Percentiles rank a stretch among this genome's conserved stretches.
Conservation (phyloP, 495 filamentous ascomycete genomes). For the Aspergillus ostianus region DNA sequence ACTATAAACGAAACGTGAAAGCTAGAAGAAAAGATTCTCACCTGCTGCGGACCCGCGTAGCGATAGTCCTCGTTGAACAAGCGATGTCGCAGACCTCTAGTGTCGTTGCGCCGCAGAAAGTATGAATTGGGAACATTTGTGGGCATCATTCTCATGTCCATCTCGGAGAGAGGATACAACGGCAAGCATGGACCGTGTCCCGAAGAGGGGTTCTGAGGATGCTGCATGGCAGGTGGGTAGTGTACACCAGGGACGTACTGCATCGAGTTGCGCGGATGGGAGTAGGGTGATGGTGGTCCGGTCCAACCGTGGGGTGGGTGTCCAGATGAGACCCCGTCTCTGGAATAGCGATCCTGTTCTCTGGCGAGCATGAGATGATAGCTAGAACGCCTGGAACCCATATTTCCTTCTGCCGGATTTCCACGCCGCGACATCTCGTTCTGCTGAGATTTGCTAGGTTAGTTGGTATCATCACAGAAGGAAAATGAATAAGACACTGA, state of each 20-base stretch:
- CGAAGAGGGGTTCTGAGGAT: not conserved
- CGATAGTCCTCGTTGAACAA: conserved; percentile 20
- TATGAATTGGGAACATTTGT: not conserved
- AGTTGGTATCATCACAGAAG: not conserved
- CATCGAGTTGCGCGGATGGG: no score
- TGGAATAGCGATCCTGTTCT: not conserved
- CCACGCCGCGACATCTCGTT: not conserved
- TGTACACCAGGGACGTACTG: not conserved
- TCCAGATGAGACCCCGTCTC: not conserved
- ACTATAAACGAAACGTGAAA: not conserved
- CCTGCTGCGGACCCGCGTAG: conserved; percentile 18
- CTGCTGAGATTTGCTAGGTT: not conserved
- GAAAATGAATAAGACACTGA: not conserved
- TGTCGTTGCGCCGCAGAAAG: not conserved
- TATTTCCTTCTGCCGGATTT: not conserved
- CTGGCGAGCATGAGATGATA: not conserved
- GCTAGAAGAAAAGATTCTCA: conserved; percentile 1
- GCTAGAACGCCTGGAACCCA: not conserved
- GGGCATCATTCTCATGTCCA: not conserved
- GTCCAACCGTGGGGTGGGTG: no score
- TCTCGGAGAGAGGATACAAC: not conserved
- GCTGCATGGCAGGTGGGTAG: not conserved
- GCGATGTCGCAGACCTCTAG: not conserved
- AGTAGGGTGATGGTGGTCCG: no score
- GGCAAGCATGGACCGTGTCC: not conserved